Base-by-base conservation (phyloP, 2,329 filamentous ascomycete species). In the Verticillium longisporum region DNA sequence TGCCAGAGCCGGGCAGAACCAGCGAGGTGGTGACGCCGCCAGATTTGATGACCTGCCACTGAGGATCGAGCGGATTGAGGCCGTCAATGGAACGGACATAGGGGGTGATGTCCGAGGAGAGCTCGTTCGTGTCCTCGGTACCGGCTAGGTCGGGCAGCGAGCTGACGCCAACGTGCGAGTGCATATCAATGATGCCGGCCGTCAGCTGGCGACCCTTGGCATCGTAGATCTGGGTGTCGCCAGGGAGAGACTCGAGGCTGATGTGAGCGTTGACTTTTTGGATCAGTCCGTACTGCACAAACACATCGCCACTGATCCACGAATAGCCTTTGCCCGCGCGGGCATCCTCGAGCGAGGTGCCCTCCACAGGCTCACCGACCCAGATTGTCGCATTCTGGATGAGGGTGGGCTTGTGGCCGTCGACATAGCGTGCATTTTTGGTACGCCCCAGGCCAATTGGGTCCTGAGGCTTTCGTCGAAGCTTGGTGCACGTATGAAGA, bases 1-100 rank as follows among this genome's bases (percentile, higher is more conserved):
- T 91, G n/a, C 82, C 86, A 1, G 84, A 88, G 1, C 88, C 88
- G 1, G 88, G 88, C 1, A 90, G 77, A 4, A 90, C 75, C 1
- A 90, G 76, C 31, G 83, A 87, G 0, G 87, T 88, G 0, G 88
- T 90, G 0, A 90, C 87, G n/a, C 88, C 88, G 7, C 88, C 88
- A 0, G 86, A 88, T 67, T 89, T 89, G 76, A 90, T 90, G 64
- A 87, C 83, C 64, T 87, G 80, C 11, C 89, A 81, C 66, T 89
- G 87, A 14, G 79, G 81, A 67, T 90, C 88, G 13, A 84, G 75
- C 0, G 86, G 83, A 66, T 88, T 80, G 38, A 91, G 74, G 2
- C 80, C 83, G 67, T 90, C 88, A 54, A 89, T 84, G 9, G 86
- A 84, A 21, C 87, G 83, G 6, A 88, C 86, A 68, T 84, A 90